Evolutionary conservation across 1,139 yeast genomes (phyloP).

Genomic region (Suhomyces taliae): DNA sequence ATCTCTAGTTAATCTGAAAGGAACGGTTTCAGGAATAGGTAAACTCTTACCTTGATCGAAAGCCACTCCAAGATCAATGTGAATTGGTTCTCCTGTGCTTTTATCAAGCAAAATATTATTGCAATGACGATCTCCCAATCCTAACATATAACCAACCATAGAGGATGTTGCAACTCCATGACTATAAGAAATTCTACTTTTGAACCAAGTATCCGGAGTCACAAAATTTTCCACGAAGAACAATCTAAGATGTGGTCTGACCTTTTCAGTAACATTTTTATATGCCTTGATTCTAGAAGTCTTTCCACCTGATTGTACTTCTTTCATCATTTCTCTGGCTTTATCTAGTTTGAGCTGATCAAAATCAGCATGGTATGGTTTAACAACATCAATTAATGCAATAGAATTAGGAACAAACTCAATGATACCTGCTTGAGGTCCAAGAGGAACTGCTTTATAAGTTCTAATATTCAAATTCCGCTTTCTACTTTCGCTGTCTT

Average conservation of each 20-base stretch:
- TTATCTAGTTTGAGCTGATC: constrained; percentile 50
- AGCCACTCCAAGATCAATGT: constrained; percentile 94
- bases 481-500: constrained; percentile 56
- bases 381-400: constrained; percentile 68
- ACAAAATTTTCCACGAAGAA: constrained; percentile 73
- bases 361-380: constrained; percentile 53
- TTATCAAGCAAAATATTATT: constrained; percentile 84
- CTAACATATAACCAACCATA: constrained; percentile 82
- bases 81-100: constrained; percentile 84
- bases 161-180: constrained; percentile 84
- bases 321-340: constrained; percentile 69
- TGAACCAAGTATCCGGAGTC: constrained; percentile 73
- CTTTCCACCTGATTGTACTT: constrained; percentile 48
- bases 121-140: constrained; percentile 94
- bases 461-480: constrained; percentile 69
- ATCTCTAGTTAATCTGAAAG: constrained; percentile 88
- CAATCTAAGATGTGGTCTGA: constrained; percentile 66
- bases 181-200: constrained; percentile 62
- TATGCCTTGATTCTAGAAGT: constrained; percentile 52
- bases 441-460: constrained; percentile 86
- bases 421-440: constrained; percentile 83
- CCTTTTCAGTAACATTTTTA: constrained; percentile 46
- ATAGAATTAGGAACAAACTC: constrained; percentile 83
- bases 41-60: constrained; percentile 87
- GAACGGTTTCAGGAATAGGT: constrained; percentile 90